Base-by-base conservation (phyloP, 345 rosid species). In the Melastoma malabathricum region DNA sequence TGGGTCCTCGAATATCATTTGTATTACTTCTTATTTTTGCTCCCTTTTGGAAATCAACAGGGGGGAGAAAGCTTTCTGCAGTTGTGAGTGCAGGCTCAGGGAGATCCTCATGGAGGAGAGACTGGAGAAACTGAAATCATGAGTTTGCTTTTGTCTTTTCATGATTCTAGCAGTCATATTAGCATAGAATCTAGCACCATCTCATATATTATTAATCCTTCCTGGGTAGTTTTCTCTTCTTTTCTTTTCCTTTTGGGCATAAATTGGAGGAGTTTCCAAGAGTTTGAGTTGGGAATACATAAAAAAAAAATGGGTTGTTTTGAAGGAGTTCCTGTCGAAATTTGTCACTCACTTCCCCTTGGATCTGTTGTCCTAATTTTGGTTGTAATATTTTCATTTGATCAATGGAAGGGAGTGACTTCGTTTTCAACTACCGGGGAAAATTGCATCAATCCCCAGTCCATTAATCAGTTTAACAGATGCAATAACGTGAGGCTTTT, bases 61-160 rank as follows among this genome's bases (percentile, higher is more conserved):
- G 64, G 95, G 95, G 23, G 95, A 82, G 67, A 84, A 79, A 70
- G 93, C 97, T 18, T 88, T 88, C 55, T 88, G 97, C 79, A 88
- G 97, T 73, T 47, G 60, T 20, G 95, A 82, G 50, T 88, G 97
- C 83, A 64, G 97, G 59, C 66, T 72, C 50, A 57, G 72, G 70
- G 86, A 72, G 74, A 88, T 88, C 75, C 55, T 78, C 71, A 53
- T 69, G 16, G 95, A 88, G 13, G 60, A 57, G 15, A 34, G 53
- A 9, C 55, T 50, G 43, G 68, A 59, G 29, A 34, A 56, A 34
- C 16, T 55, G 48, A 66, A 67, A 17, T 43, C 57, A 16, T 61
- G 61, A 15, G 69, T 57, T n/a, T 56, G 54, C 13, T 17, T 54
- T 41, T 48, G 70, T 67, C 38, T 38, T 54, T 50, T 58, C 55